Percentiles rank a stretch among this genome's conserved stretches.
Conservation (phyloP, 257 asterid species). For the Leonotis leonurus region DNA sequence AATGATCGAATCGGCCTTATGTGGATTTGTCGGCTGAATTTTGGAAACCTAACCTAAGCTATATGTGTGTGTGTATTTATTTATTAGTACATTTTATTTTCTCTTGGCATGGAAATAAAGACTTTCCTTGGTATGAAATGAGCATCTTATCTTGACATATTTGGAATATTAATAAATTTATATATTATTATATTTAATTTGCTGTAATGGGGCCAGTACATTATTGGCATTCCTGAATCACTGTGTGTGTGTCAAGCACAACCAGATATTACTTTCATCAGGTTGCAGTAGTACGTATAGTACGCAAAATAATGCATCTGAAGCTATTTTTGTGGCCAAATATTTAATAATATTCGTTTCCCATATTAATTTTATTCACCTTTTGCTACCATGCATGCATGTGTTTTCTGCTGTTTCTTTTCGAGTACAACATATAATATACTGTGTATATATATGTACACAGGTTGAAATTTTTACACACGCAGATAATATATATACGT, state of each 20-base stretch:
- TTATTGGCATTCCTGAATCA: slow-evolving; percentile 18
- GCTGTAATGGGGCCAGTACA: slow-evolving; percentile 22
- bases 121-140: slow-evolving; percentile 1
- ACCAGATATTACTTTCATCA: slow-evolving; percentile 8
- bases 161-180: not conserved
- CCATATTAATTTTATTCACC: not conserved
- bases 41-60: not conserved
- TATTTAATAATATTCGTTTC: not conserved
- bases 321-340: not conserved
- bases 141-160: slow-evolving; percentile 18
- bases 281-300: not conserved
- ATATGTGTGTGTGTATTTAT: not conserved
- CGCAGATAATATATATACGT: too few species aligned
- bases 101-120: not conserved
- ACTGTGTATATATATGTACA: too few species aligned
- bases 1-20: not conserved
- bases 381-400: slow-evolving; percentile 15
- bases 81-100: not conserved
- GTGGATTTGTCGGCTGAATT: not conserved
- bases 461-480: too few species aligned
- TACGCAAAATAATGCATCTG: slow-evolving; percentile 5
- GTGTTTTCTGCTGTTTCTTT: not conserved
- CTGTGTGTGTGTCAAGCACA: slow-evolving; percentile 1
- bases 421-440: not conserved
- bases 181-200: not conserved